These are phyloP conservation scores for Monosporascus ibericus DNA, from an alignment of 2,329 filamentous ascomycete species.

Conservation along the genomic window DNA sequence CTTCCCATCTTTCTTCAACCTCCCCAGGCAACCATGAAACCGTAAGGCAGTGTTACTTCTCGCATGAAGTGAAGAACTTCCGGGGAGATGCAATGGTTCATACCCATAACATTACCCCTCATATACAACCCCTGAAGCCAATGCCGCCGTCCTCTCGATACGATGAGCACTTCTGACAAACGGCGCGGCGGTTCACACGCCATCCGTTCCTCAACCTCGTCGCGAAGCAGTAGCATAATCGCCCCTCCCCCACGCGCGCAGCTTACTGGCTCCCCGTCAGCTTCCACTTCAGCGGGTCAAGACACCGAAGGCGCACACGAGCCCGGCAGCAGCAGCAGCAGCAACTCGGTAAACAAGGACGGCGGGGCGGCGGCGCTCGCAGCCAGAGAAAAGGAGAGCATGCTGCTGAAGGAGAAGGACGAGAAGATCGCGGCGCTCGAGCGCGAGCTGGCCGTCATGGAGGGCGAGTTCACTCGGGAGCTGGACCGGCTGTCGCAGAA, in stretches of 20 bases:
- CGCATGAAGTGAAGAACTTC: not conserved
- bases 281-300: conserved; percentile 25
- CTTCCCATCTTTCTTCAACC: not conserved
- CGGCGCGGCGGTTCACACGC: conserved; percentile 31
- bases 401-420: conserved; percentile 40
- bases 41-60: not conserved
- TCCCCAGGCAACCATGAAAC: not conserved
- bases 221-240: conserved; percentile 28
- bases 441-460: conserved; percentile 45
- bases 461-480: conserved; percentile 46
- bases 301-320: conserved; percentile 20
- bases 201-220: conserved; percentile 25
- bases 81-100: conserved; percentile 6
- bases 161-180: conserved; percentile 39
- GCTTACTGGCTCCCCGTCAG: conserved; percentile 24
- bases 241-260: conserved; percentile 36
- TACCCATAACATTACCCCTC: conserved; percentile 2
- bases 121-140: conserved; percentile 1
- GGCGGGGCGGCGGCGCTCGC: conserved; percentile 14
- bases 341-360: conserved; percentile 15
- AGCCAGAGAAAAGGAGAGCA: conserved; percentile 21
- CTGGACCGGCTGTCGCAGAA: conserved; percentile 46
- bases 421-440: conserved; percentile 46
- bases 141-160: conserved; percentile 11
- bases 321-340: conserved; percentile 2